These are phyloP conservation scores for Claviceps arundinis DNA, from an alignment of 2,329 filamentous ascomycete species.

Conservation along the genomic window DNA sequence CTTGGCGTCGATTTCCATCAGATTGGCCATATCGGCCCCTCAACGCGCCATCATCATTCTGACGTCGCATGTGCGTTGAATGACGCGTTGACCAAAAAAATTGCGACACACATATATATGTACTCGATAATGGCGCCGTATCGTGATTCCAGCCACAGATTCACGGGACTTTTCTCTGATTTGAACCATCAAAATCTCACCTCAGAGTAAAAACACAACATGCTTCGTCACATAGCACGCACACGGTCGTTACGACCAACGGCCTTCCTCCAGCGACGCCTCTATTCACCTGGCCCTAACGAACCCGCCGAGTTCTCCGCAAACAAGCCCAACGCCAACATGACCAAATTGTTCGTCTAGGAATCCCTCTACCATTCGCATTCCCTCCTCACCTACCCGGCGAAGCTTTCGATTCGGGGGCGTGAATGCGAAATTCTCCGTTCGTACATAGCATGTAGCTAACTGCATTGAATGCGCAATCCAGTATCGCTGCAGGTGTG, in stretches of 20 bases:
- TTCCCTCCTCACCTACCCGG: neutral
- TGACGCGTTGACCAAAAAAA: neutral
- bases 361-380: too few relatives aligned
- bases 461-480: neutral
- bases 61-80: neutral
- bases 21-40: too few relatives aligned
- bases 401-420: neutral
- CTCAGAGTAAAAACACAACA: neutral
- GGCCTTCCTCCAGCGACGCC: neutral
- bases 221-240: neutral
- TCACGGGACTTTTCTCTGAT: too few relatives aligned
- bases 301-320: constrained; percentile 1
- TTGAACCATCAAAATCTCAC: too few relatives aligned
- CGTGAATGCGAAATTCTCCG: too few relatives aligned
- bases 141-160: too few relatives aligned
- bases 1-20: neutral
- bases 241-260: neutral
- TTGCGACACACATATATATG: too few relatives aligned
- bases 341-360: neutral
- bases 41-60: neutral
- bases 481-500: neutral
- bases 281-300: neutral
- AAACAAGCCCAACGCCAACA: neutral
- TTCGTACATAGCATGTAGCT: neutral
- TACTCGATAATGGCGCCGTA: too few relatives aligned